Base-by-base conservation (phyloP, 2,329 filamentous ascomycete species). In the Fusarium acutatum region DNA sequence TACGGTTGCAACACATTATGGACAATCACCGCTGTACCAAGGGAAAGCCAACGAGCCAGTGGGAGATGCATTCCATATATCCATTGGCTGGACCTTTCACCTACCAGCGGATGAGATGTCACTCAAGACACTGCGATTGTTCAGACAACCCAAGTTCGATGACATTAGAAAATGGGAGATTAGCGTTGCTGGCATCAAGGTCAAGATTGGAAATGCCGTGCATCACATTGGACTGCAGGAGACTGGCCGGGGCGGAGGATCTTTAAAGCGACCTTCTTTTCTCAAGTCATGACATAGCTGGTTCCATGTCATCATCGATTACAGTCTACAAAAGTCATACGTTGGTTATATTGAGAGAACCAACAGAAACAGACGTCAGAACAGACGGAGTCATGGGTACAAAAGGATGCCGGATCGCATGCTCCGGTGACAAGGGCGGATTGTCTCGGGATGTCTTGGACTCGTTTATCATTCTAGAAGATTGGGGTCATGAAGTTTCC, bases 41-140 rank as follows among this genome's bases (percentile, higher is more conserved):
- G 75, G 75, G 59, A 71, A 57, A 34, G 62, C 67, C 11, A 67
- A 60, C 9, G 80, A 79, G 15, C 41, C 69, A 12, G 79, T 72
- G 40, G 79, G 74, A 38, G 70, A 53, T 73, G 89, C 88, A 28
- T 98, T 98, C 79, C 96, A 99, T 82, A 84, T 98, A 67, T 97
- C 95, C 50, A 90, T 99, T 63, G 96, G 92, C 0, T 98, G 96
- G 96, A 92, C 89, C 3, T 86, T 96, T 70, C 81, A 85, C 15
- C 80, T 84, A 46, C 91, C 90, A 1, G 84, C 81, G 11, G 66
- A 83, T 7, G 84, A 87, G 38, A 56, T 77, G 77, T 71, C 78
- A 6, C 61, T 79, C 10, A 73, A 72, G 34, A 79, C 77, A 4
- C 67, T 80, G 13, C 57, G 70, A 24, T 49, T 80, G 2, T 79